A percentile compares a stretch with the other conserved stretches of the same genome.
Conservation (phyloP, 202 grass and related monocot species). For the Panicum hallii region DNA sequence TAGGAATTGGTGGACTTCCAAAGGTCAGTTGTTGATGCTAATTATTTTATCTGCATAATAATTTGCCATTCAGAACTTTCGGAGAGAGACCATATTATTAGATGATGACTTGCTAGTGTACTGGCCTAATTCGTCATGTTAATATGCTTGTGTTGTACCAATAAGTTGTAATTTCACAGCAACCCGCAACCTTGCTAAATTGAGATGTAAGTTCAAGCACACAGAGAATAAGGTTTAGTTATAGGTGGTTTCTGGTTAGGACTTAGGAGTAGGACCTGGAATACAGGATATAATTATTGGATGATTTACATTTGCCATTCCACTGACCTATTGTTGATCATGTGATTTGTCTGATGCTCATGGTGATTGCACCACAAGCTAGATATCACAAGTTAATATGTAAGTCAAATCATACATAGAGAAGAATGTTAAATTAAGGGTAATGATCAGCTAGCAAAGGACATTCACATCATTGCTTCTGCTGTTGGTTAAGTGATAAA, state of each 20-base stretch:
- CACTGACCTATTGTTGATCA: background rate
- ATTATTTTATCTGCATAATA: background rate
- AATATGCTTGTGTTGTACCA: background rate
- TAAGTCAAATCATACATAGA: background rate
- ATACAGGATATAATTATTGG: background rate
- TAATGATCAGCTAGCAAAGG: background rate
- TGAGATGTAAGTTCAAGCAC: conserved; percentile 9
- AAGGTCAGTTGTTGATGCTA: conserved; percentile 47
- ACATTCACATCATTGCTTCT: background rate
- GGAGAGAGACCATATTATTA: background rate
- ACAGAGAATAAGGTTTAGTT: conserved; percentile 3
- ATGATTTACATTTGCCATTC: background rate
- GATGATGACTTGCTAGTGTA: background rate
- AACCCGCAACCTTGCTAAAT: background rate
- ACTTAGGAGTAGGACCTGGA: background rate
- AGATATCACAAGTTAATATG: background rate
- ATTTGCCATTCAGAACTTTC: background rate
- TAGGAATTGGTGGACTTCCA: conserved; percentile 82
- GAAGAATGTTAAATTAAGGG: background rate
- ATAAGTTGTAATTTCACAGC: background rate
- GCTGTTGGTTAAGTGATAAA: conserved; percentile 1
- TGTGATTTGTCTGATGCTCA: background rate
- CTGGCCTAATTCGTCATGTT: background rate
- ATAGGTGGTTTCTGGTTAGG: background rate
- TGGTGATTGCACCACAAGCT: background rate